Evolutionary conservation across 2,329 filamentous ascomycete genomes (phyloP).

Genomic region (Bipolaris oryzae): DNA sequence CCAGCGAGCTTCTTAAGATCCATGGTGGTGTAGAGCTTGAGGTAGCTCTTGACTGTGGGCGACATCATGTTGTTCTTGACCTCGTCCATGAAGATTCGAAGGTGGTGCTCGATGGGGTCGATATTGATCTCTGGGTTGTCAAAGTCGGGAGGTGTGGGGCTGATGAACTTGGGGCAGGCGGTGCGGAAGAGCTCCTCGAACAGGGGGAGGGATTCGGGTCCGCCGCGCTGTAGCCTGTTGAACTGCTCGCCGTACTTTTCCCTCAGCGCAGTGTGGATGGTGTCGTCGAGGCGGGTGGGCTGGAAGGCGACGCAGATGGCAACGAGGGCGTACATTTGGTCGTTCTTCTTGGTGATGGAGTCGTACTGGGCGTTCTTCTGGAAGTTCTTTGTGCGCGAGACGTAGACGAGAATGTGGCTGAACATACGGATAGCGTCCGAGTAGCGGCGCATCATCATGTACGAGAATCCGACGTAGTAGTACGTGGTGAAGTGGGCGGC

Average conservation of each 20-base stretch:
- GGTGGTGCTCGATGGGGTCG: constrained; percentile 96
- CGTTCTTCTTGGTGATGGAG: constrained; percentile 99
- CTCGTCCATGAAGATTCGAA: constrained; percentile 98
- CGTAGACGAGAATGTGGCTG: constrained; percentile 99
- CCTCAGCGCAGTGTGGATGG: constrained; percentile 94
- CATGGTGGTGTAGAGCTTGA: constrained; percentile 99
- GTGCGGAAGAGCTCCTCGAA: constrained; percentile 98
- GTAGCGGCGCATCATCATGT: constrained; percentile 99
- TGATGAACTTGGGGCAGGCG: constrained; percentile 99
- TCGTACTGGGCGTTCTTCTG: constrained; percentile 99
- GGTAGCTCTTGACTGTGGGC: constrained; percentile 96
- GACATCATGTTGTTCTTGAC: constrained; percentile 99
- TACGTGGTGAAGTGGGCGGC: constrained; percentile 99
- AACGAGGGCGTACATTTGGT: constrained; percentile 99
- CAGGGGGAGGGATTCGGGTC: constrained; percentile 90
- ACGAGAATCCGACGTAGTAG: constrained; percentile 99
- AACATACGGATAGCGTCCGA: constrained; percentile 99
- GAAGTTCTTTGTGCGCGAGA: constrained; percentile 99
- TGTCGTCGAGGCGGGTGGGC: constrained; percentile 95
- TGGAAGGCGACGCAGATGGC: constrained; percentile 99
- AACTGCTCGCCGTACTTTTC: constrained; percentile 99
- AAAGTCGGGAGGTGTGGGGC: constrained; percentile 94
- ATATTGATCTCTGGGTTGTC: constrained; percentile 95
- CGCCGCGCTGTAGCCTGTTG: constrained; percentile 92
- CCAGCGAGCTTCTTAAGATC: constrained; percentile 97